Percentiles rank a stretch among this genome's conserved stretches.
Conservation (phyloP, 805 yeast genomes). For the Torulaspora delbrueckii region DNA sequence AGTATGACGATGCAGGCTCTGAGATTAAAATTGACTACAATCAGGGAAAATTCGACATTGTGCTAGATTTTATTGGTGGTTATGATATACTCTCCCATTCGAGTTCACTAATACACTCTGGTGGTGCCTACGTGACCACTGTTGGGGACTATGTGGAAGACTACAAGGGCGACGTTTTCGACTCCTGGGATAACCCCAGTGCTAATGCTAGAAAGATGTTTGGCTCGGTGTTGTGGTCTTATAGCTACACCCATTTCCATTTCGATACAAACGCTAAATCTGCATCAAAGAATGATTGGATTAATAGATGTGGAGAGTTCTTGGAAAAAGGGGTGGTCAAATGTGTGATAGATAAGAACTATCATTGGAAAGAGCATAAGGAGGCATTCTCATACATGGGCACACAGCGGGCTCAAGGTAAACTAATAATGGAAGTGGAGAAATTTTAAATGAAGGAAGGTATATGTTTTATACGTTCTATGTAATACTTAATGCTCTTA, state of each 20-base stretch:
- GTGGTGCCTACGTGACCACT: constrained; percentile 52
- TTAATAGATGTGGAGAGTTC: constrained; percentile 41
- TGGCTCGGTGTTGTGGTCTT: constrained; percentile 36
- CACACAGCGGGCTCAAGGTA: constrained; percentile 58
- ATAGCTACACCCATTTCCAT: constrained; percentile 36
- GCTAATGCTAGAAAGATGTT: constrained; percentile 36
- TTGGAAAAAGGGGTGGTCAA: constrained; percentile 44
- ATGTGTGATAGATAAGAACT: constrained; percentile 51
- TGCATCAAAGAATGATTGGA: constrained; percentile 37
- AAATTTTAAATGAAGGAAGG: constrained; percentile 27
- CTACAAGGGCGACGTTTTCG: constrained; percentile 37
- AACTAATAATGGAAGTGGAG: constrained; percentile 51
- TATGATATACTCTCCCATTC: constrained; percentile 46
- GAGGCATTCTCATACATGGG: constrained; percentile 52
- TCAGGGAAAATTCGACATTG: constrained; percentile 52
- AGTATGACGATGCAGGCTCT: constrained; percentile 28
- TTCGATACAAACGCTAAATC: constrained; percentile 32
- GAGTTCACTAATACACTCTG: constrained; percentile 41
- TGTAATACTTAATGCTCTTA: constrained; percentile 10
- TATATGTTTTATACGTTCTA: constrained; percentile 8
- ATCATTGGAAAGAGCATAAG: constrained; percentile 49
- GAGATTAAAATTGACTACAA: constrained; percentile 26
- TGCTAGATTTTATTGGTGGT: constrained; percentile 73
- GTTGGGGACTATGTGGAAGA: constrained; percentile 55
- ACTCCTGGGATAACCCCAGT: constrained; percentile 36